Evolutionary conservation across 306 rosid species (phyloP).

Genomic region (Astragalus membranaceus): DNA sequence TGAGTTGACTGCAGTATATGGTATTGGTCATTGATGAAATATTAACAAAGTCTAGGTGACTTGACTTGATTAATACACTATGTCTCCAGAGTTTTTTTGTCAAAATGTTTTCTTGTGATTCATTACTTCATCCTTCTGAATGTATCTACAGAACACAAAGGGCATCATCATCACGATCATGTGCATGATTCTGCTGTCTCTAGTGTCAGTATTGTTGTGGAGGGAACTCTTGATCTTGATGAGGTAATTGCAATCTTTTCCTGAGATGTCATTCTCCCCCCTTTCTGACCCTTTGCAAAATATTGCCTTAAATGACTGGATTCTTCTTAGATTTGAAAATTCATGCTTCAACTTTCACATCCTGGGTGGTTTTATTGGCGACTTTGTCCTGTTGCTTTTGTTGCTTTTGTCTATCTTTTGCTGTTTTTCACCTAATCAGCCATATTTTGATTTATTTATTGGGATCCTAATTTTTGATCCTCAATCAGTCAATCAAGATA

Average conservation of each 20-base stretch:
- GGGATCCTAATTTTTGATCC: not conserved
- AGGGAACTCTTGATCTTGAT: constrained; percentile 78
- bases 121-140: constrained; percentile 16
- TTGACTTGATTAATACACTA: not conserved
- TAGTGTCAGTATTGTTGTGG: constrained; percentile 78
- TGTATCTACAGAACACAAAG: constrained; percentile 40
- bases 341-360: not conserved
- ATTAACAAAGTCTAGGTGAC: not conserved
- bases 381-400: not conserved
- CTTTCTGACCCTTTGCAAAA: too few species aligned
- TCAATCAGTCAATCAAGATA: not conserved
- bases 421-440: not conserved
- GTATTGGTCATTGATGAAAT: constrained; percentile 6
- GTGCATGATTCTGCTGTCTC: constrained; percentile 73
- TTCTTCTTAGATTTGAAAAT: too few species aligned
- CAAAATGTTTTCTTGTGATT: not conserved
- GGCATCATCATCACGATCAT: constrained; percentile 61
- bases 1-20: not conserved
- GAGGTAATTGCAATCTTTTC: constrained; percentile 45
- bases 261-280: too few species aligned
- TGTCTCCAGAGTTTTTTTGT: not conserved
- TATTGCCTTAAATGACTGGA: too few species aligned
- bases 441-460: not conserved
- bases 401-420: not conserved
- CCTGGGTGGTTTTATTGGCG: not conserved